Conservation (phyloP, 2,329 filamentous ascomycete genomes). For the Aspergillus sp. region DNA sequence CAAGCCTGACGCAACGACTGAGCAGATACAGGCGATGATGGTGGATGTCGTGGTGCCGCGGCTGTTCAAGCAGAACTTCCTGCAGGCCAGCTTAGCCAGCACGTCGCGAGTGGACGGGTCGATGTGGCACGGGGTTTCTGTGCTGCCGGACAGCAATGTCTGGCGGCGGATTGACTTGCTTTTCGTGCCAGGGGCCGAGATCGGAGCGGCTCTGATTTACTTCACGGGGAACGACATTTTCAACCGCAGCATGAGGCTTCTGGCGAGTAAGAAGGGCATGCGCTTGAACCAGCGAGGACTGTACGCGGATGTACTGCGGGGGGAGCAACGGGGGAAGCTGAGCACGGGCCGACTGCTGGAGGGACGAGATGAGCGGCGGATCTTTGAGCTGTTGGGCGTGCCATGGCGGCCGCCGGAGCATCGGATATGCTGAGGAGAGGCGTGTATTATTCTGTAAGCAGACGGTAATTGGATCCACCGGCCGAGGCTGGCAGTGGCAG, state of each 20-base stretch:
- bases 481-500: too few species aligned
- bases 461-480: too few species aligned
- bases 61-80: slow-evolving; percentile 54
- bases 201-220: slow-evolving; percentile 82
- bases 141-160: slow-evolving; percentile 48
- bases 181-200: slow-evolving; percentile 67
- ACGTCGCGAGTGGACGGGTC: slow-evolving; percentile 49
- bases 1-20: slow-evolving; percentile 48
- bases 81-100: slow-evolving; percentile 60
- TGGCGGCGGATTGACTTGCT: slow-evolving; percentile 83
- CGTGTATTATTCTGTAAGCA: not conserved
- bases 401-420: slow-evolving; percentile 71
- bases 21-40: slow-evolving; percentile 52
- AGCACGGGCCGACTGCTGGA: slow-evolving; percentile 64
- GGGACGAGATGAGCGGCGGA: slow-evolving; percentile 63
- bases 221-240: slow-evolving; percentile 95
- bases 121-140: slow-evolving; percentile 84
- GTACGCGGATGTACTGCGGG: slow-evolving; percentile 60
- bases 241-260: slow-evolving; percentile 71
- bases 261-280: slow-evolving; percentile 75
- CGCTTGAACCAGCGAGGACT: slow-evolving; percentile 74
- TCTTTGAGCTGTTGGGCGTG: slow-evolving; percentile 75
- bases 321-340: slow-evolving; percentile 48
- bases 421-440: slow-evolving; percentile 54
- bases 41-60: slow-evolving; percentile 53